These are phyloP conservation scores for Agroathelia rolfsii DNA, from an alignment of 1,284 basidiomycete species.

Conservation along the genomic window DNA sequence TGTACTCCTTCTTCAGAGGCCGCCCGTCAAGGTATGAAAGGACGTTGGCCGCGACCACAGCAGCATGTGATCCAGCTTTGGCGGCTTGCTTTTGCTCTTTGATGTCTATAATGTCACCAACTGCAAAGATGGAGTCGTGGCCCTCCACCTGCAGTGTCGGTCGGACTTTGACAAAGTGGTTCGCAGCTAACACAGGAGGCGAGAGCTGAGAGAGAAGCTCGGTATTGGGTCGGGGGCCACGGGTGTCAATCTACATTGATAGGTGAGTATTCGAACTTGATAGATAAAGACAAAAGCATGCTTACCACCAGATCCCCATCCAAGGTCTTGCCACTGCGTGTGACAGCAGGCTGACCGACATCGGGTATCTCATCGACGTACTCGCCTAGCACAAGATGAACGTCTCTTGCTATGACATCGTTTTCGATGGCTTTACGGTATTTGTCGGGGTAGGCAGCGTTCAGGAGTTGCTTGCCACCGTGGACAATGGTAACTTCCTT, in stretches of 20 bases:
- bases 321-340: conserved; percentile 41
- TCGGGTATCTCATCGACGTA: conserved; percentile 35
- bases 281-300: conserved; percentile 5
- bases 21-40: conserved; percentile 29
- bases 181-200: conserved; percentile 26
- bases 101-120: conserved; percentile 51
- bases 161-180: conserved; percentile 36
- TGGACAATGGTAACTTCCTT: conserved; percentile 62
- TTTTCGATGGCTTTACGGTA: conserved; percentile 40
- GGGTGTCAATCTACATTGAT: conserved; percentile 36
- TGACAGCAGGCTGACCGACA: conserved; percentile 30
- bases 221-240: conserved; percentile 42
- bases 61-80: conserved; percentile 35
- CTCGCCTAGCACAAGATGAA: conserved; percentile 47
- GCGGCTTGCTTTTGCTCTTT: conserved; percentile 48
- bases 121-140: conserved; percentile 44
- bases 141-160: conserved; percentile 40
- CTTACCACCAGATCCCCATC: conserved; percentile 49
- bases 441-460: conserved; percentile 43
- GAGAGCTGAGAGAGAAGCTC: conserved; percentile 36
- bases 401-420: conserved; percentile 30
- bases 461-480: conserved; percentile 39
- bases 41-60: conserved; percentile 37
- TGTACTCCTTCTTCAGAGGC: conserved; percentile 32
- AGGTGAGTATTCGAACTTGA: conserved; percentile 3